A percentile compares a stretch with the other conserved stretches of the same genome.
Evolutionary conservation across 164 flowering plant genomes (phyloP).

Genomic region (Taxillus chinensis): DNA sequence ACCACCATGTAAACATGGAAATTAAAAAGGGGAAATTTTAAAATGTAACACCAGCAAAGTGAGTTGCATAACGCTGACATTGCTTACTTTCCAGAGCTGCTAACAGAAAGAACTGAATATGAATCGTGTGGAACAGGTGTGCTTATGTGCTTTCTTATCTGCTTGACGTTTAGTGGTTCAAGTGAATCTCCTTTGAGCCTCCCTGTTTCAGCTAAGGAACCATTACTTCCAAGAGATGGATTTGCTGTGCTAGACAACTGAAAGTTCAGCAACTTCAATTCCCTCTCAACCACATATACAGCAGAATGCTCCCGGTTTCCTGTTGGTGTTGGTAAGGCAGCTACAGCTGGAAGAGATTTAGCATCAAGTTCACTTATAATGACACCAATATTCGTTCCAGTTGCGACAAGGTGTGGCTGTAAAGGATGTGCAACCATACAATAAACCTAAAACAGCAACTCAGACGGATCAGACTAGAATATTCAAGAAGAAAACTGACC

Average conservation of each 20-base stretch:
- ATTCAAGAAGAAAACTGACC: background rate
- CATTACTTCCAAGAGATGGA: slow-evolving; percentile 87
- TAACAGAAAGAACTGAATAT: slow-evolving; percentile 82
- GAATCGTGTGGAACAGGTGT: slow-evolving; percentile 98
- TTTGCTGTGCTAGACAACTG: slow-evolving; percentile 66
- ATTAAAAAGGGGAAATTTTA: background rate
- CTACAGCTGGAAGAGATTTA: slow-evolving; percentile 84
- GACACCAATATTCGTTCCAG: slow-evolving; percentile 92
- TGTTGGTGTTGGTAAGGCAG: slow-evolving; percentile 70
- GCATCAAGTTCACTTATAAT: slow-evolving; percentile 93
- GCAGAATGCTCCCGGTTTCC: slow-evolving; percentile 91
- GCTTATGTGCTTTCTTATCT: slow-evolving; percentile 79
- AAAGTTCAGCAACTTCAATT: slow-evolving; percentile 70
- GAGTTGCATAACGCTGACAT: background rate
- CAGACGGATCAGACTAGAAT: background rate
- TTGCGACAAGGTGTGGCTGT: slow-evolving; percentile 96
- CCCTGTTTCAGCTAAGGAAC: slow-evolving; percentile 72
- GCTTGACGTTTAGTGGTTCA: slow-evolving; percentile 80
- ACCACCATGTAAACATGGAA: too few relatives aligned
- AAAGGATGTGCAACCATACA: slow-evolving; percentile 97
- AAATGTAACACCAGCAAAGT: slow-evolving; percentile 2
- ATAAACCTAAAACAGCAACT: slow-evolving; percentile 55
- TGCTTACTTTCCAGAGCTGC: slow-evolving; percentile 99
- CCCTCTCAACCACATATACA: slow-evolving; percentile 78
- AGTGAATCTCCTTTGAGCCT: slow-evolving; percentile 54